These are phyloP conservation scores for Aspergillus campestris DNA, from an alignment of 495 filamentous ascomycete genomes.

Conservation along the genomic window DNA sequence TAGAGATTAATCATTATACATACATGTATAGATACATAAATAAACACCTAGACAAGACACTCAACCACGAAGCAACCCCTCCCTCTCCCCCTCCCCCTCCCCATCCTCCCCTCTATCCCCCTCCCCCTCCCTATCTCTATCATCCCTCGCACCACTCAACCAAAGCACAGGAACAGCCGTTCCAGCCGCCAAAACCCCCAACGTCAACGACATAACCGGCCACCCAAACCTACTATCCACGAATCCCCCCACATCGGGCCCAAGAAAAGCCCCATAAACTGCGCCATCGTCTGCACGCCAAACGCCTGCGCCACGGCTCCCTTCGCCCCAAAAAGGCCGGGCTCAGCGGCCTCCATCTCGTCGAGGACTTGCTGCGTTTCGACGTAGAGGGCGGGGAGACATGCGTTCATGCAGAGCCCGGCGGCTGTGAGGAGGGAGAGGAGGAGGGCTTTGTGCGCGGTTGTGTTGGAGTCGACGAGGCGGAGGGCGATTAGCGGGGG, in stretches of 20 bases:
- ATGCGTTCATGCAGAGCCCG: slow-evolving; percentile 20
- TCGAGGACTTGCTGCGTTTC: slow-evolving; percentile 62
- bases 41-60: too few relatives aligned
- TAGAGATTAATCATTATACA: too few relatives aligned
- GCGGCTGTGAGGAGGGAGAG: slow-evolving; percentile 17
- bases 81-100: slow-evolving; percentile 8
- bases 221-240: slow-evolving; percentile 52
- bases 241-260: slow-evolving; percentile 57
- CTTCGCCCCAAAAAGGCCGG: slow-evolving; percentile 35
- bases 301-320: slow-evolving; percentile 54
- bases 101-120: slow-evolving; percentile 1
- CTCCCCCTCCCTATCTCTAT: background rate
- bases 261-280: slow-evolving; percentile 48
- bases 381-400: slow-evolving; percentile 45
- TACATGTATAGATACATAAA: too few relatives aligned
- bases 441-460: slow-evolving; percentile 54
- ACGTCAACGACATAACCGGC: slow-evolving; percentile 37
- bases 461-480: slow-evolving; percentile 48
- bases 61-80: slow-evolving; percentile 4
- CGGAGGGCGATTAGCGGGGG: slow-evolving; percentile 56
- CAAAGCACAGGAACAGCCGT: slow-evolving; percentile 23
- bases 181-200: slow-evolving; percentile 21
- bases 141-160: slow-evolving; percentile 3
- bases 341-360: slow-evolving; percentile 40
- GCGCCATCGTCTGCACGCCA: slow-evolving; percentile 49